Conservation (phyloP, 2,329 filamentous ascomycete genomes). For the Paecilomyces sp. region DNA sequence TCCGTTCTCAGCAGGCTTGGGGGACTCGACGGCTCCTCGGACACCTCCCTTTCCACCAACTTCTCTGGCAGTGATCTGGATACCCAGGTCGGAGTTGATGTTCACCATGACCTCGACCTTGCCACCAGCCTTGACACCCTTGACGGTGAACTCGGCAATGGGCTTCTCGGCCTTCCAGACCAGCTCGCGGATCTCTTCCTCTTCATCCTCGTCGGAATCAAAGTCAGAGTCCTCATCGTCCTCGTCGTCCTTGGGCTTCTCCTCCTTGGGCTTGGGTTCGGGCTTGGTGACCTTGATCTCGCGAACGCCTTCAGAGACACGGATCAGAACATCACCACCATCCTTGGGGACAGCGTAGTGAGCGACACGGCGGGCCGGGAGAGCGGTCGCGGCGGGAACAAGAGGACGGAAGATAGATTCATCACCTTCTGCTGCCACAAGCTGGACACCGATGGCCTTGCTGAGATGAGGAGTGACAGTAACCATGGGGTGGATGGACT, state of each 20-base stretch:
- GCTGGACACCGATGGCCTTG: constrained; percentile 81
- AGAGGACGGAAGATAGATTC: constrained; percentile 68
- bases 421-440: constrained; percentile 46
- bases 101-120: constrained; percentile 95
- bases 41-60: constrained; percentile 82
- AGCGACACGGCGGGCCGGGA: constrained; percentile 78
- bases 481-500: constrained; percentile 91
- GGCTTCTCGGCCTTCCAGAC: constrained; percentile 80
- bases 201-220: constrained; percentile 56
- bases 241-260: constrained; percentile 51
- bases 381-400: constrained; percentile 77
- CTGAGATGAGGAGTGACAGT: constrained; percentile 87
- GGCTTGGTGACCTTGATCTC: constrained; percentile 92
- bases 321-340: constrained; percentile 81
- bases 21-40: constrained; percentile 51
- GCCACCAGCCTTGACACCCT: constrained; percentile 73
- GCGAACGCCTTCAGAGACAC: constrained; percentile 77
- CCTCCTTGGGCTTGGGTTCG: constrained; percentile 65
- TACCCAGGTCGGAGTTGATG: constrained; percentile 68
- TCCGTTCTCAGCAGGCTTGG: constrained; percentile 26
- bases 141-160: constrained; percentile 79
- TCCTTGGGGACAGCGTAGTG: constrained; percentile 69
- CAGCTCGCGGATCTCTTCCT: constrained; percentile 84
- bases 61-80: constrained; percentile 76
- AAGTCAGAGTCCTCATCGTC: constrained; percentile 56